Percentiles rank a stretch among this genome's conserved stretches.
Conservation (phyloP, 1,139 yeast species). For the Hemisphaericaspora xylofermentans region DNA sequence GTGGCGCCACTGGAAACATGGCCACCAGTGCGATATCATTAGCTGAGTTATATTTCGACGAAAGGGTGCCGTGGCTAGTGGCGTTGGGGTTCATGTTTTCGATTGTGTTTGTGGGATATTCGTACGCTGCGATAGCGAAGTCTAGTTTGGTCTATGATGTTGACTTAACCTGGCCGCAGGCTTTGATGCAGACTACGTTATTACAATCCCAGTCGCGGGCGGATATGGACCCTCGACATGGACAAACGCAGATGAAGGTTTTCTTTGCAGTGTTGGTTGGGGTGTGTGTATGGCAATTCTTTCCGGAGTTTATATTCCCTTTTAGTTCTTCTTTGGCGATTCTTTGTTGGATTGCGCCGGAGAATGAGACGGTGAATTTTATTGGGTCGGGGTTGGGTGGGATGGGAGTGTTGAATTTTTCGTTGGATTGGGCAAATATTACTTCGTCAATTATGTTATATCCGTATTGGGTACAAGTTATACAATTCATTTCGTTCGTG, state of each 20-base stretch:
- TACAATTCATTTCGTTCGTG: slow-evolving; percentile 42
- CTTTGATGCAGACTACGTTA: slow-evolving; percentile 47
- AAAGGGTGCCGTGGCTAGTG: slow-evolving; percentile 27
- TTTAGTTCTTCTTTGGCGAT: slow-evolving; percentile 41
- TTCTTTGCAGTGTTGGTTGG: slow-evolving; percentile 30
- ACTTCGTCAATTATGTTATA: slow-evolving; percentile 43
- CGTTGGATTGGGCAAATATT: slow-evolving; percentile 48
- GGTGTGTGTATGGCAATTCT: slow-evolving; percentile 40
- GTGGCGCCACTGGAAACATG: slow-evolving; percentile 47
- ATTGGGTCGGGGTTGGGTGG: slow-evolving; percentile 49
- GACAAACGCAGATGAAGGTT: slow-evolving; percentile 31
- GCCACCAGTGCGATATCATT: slow-evolving; percentile 43
- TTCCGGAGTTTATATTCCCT: slow-evolving; percentile 45
- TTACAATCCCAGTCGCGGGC: slow-evolving; percentile 33
- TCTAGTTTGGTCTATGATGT: slow-evolving; percentile 42
- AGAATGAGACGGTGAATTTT: slow-evolving; percentile 34
- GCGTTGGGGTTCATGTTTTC: slow-evolving; percentile 45
- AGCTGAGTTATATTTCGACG: slow-evolving; percentile 39
- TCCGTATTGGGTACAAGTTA: slow-evolving; percentile 47
- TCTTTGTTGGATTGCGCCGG: slow-evolving; percentile 45
- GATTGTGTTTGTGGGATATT: slow-evolving; percentile 48
- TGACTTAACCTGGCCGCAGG: slow-evolving; percentile 45
- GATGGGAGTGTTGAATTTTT: slow-evolving; percentile 40
- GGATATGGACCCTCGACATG: slow-evolving; percentile 18
- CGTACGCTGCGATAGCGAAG: slow-evolving; percentile 47